These are phyloP conservation scores for Leccinum incarnatum DNA, from an alignment of 768 basidiomycete species.

Conservation along the genomic window DNA sequence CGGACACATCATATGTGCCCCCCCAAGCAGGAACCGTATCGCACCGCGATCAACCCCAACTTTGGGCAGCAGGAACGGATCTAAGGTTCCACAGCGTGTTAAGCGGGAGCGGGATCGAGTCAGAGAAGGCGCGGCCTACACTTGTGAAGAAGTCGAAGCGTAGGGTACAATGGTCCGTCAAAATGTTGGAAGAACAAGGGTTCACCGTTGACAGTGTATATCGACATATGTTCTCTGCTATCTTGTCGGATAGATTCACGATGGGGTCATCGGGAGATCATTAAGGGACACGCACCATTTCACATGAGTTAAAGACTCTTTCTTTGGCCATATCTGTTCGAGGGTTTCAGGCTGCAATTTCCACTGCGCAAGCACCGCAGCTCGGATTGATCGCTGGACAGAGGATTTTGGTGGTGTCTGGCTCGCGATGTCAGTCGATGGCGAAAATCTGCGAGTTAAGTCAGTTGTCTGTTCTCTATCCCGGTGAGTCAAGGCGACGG, in stretches of 20 bases:
- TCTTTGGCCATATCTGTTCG: slow-evolving; percentile 98
- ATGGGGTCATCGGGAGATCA: slow-evolving; percentile 10
- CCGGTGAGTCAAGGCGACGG: slow-evolving; percentile 2
- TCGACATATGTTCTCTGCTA: slow-evolving; percentile 94
- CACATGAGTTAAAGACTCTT: slow-evolving; percentile 87
- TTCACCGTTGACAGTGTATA: slow-evolving; percentile 84
- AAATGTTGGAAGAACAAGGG: slow-evolving; percentile 96
- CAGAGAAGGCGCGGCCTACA: slow-evolving; percentile 50
- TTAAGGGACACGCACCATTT: slow-evolving; percentile 62
- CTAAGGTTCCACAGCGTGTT: slow-evolving; percentile 40
- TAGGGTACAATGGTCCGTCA: slow-evolving; percentile 90
- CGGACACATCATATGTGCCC: slow-evolving; percentile 96
- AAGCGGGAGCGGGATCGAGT: neutral
- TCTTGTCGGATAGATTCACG: slow-evolving; percentile 25
- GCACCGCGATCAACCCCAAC: slow-evolving; percentile 95
- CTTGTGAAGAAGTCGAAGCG: slow-evolving; percentile 85
- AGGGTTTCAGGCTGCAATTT: slow-evolving; percentile 76
- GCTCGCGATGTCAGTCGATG: slow-evolving; percentile 79
- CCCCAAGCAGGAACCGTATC: slow-evolving; percentile 93
- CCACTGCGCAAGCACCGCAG: slow-evolving; percentile 77
- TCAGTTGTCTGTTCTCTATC: slow-evolving; percentile 8
- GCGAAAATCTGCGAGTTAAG: slow-evolving; percentile 51
- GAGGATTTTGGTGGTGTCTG: slow-evolving; percentile 93
- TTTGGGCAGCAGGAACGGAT: slow-evolving; percentile 85
- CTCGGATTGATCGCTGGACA: slow-evolving; percentile 85